Percentiles rank a stretch among this genome's conserved stretches.
phyloP scores from a whole-genome alignment of 257 asterid genomes.

The Solanum ossicruentum region DNA sequence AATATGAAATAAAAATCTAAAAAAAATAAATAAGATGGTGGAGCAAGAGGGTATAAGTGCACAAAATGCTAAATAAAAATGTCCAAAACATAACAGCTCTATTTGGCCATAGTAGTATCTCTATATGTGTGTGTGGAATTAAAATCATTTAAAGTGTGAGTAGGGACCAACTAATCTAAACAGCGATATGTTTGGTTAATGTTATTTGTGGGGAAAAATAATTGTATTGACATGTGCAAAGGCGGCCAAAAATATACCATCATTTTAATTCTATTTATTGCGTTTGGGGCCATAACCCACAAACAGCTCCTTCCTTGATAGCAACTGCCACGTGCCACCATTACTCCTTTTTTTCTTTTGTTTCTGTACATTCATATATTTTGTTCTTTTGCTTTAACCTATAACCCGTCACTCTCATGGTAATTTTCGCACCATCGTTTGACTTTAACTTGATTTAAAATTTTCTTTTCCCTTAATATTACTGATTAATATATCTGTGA shows the following conservation, averaged over 20 bases:
- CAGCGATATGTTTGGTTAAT: conserved; percentile 14
- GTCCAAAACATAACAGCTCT: conserved; percentile 41
- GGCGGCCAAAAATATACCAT: background rate
- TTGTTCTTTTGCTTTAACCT: background rate
- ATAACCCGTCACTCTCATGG: background rate
- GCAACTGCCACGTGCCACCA: conserved; percentile 23
- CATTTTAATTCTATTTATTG: conserved; percentile 6
- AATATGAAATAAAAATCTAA: no score
- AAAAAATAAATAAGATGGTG: background rate
- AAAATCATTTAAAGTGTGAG: background rate
- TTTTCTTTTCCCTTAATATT: no score
- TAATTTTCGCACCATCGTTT: background rate
- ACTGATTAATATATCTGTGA: no score
- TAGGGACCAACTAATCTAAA: conserved; percentile 15
- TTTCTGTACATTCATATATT: background rate
- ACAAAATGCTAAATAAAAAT: conserved; percentile 22
- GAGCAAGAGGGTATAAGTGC: background rate
- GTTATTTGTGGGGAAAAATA: conserved; percentile 11
- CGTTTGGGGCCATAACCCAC: conserved; percentile 17
- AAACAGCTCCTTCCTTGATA: conserved; percentile 5
- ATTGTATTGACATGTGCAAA: conserved; percentile 14
- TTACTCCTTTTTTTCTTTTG: background rate
- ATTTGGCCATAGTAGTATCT: background rate
- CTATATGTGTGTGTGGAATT: background rate
- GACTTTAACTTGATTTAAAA: no score